Evolutionary conservation across 768 basidiomycete genomes (phyloP).

Genomic region (Phylloporus sp.): DNA sequence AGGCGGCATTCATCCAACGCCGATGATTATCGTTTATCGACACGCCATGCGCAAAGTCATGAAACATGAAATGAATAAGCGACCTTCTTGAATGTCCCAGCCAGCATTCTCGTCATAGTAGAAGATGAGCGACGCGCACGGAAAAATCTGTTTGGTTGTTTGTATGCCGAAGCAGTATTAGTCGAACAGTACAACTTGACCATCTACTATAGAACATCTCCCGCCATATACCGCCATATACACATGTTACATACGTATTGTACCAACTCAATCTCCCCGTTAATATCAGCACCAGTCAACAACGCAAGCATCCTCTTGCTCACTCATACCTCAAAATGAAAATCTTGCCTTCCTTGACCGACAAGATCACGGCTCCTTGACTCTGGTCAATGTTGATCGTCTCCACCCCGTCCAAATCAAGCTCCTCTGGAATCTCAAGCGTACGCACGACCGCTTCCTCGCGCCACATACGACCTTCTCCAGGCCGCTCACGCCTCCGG

Average conservation of each 20-base stretch:
- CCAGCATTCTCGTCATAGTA: too few species aligned
- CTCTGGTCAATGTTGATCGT: conserved; percentile 76
- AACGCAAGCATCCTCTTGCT: not conserved
- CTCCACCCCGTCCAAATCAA: conserved; percentile 62
- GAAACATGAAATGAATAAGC: not conserved
- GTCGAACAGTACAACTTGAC: too few species aligned
- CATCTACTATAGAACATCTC: too few species aligned
- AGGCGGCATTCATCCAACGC: too few species aligned
- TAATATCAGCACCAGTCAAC: not conserved
- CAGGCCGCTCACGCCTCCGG: conserved; percentile 14
- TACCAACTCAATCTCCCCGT: not conserved
- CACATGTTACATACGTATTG: not conserved
- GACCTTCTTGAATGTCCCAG: too few species aligned
- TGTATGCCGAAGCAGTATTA: too few species aligned
- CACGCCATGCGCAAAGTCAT: not conserved
- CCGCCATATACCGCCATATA: too few species aligned
- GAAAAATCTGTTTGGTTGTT: too few species aligned
- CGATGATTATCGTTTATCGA: not conserved
- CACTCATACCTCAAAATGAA: conserved; percentile 66
- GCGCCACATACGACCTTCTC: conserved; percentile 17
- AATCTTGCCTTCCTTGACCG: conserved; percentile 61
- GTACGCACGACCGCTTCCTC: conserved; percentile 51
- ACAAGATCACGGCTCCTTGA: conserved; percentile 68
- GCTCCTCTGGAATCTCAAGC: conserved; percentile 56
- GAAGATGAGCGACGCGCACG: too few species aligned